Percentiles rank a stretch among this genome's conserved stretches.
Evolutionary conservation across 2,329 filamentous ascomycete species (phyloP).

Genomic region (Colletotrichum graminicola): DNA sequence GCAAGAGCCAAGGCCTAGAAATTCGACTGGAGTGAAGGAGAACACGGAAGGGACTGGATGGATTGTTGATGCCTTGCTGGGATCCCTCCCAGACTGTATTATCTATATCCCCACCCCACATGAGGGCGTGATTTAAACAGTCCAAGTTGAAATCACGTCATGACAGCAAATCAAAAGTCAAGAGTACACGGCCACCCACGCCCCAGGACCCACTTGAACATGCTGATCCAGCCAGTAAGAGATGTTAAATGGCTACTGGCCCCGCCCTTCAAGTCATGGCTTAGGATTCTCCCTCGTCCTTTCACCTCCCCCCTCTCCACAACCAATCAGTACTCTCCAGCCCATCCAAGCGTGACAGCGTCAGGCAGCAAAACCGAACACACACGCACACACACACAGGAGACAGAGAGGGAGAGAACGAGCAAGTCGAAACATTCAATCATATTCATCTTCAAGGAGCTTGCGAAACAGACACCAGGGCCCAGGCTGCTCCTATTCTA

Average conservation of each 20-base stretch:
- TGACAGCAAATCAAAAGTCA: constrained; percentile 42
- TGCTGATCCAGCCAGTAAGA: constrained; percentile 66
- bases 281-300: constrained; percentile 58
- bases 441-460: constrained; percentile 46
- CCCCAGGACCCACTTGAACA: constrained; percentile 50
- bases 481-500: constrained; percentile 31
- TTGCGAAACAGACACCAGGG: constrained; percentile 38
- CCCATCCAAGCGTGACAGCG: constrained; percentile 51
- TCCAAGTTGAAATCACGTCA: constrained; percentile 40
- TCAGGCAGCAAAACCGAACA: constrained; percentile 36
- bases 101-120: neutral
- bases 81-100: neutral
- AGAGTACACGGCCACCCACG: constrained; percentile 24
- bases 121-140: neutral
- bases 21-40: constrained; percentile 10
- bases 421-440: constrained; percentile 47
- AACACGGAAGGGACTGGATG: neutral
- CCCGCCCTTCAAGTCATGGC: constrained; percentile 66
- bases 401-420: neutral
- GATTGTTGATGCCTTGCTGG: constrained; percentile 4
- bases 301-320: constrained; percentile 58
- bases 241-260: constrained; percentile 57
- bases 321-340: constrained; percentile 62
- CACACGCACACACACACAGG: constrained; percentile 11
- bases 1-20: constrained; percentile 13